A percentile compares a stretch with the other conserved stretches of the same genome.
Conservation (phyloP, 23 red algal species). For the Agarophyton chilense region DNA sequence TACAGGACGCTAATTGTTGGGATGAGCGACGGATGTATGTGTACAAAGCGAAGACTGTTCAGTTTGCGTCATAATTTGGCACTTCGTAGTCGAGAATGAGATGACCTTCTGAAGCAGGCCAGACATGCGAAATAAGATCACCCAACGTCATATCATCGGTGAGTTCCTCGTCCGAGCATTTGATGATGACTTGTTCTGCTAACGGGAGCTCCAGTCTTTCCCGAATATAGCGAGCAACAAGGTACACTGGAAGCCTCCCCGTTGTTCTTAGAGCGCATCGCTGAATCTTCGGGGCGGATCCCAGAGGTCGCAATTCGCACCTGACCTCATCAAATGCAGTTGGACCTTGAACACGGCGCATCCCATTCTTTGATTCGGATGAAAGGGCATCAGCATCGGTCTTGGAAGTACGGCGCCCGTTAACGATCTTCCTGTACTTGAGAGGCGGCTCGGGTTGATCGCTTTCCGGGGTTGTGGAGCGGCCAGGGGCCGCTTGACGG, state of each 20-base stretch:
- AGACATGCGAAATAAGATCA: slow-evolving; percentile 38
- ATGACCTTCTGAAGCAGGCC: slow-evolving; percentile 45
- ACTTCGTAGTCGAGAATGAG: slow-evolving; percentile 35
- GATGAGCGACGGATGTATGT: too few relatives aligned
- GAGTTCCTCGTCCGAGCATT: slow-evolving; percentile 31
- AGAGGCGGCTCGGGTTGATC: background rate
- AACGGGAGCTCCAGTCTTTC: background rate
- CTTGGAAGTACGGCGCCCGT: background rate
- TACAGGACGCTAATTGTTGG: too few relatives aligned
- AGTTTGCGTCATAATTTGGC: background rate
- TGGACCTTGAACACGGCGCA: slow-evolving; percentile 13
- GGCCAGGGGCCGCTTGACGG: background rate
- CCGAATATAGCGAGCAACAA: background rate
- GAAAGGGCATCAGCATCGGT: background rate
- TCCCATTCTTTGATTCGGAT: background rate
- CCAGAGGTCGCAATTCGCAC: slow-evolving; percentile 16
- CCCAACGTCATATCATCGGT: slow-evolving; percentile 27
- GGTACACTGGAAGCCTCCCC: background rate
- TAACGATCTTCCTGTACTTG: background rate
- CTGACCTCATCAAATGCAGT: slow-evolving; percentile 53
- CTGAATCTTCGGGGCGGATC: slow-evolving; percentile 20
- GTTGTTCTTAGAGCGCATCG: slow-evolving; percentile 34
- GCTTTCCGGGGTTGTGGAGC: slow-evolving; percentile 11
- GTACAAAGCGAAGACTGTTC: background rate
- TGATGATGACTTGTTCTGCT: slow-evolving; percentile 2